Evolutionary conservation across 164 flowering plant species (phyloP), one percentile per base, ranked within the genome.

Genomic region (Berberis vulgaris): DNA sequence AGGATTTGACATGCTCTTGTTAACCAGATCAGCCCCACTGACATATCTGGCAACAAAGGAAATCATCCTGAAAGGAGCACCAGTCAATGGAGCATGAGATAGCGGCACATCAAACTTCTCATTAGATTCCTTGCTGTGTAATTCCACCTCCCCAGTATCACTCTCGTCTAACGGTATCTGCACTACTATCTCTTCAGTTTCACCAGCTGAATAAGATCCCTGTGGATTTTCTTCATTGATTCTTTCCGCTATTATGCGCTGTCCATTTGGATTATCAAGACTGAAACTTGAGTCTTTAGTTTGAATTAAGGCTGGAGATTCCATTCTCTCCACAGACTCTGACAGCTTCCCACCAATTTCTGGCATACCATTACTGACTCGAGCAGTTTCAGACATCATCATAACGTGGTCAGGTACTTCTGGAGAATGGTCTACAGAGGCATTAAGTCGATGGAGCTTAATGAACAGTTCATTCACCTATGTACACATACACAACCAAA

Each of bases 11-110:
- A 50, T 43, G 7, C 43, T 76, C 65, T 81, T 74, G 68, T 75
- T 60, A 40, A 86, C 94, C 83, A 95, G 77, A 79, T 94, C 99
- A 42, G 96, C 97, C 54, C 99, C 99, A 55, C 90, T 91, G 12
- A 94, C 97, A 67, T 91, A 94, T 56, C 72, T 82, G 43, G 99
- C 91, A 45, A 94, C 64, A 72, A 86, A 91, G 1, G 97, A 89
- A 43, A 91, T 76, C 3, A 94, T 71, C 67, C 99, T 79, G 68
- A 87, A 89, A 10, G 99, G 99, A 64, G 99, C 96, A 65, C 99
- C 99, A 43, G 86, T 84, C 43, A 91, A 71, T 10, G 96, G 97
- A 63, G 99, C 95, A 74, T 86, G 96, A 3, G 86, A 12, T 39
- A 91, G 71, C 2, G 91, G 83, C 46, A 87, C 83, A 45, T 66